These are phyloP conservation scores for Fusarium piperis DNA, from an alignment of 2,329 filamentous ascomycete genomes.

Conservation along the genomic window DNA sequence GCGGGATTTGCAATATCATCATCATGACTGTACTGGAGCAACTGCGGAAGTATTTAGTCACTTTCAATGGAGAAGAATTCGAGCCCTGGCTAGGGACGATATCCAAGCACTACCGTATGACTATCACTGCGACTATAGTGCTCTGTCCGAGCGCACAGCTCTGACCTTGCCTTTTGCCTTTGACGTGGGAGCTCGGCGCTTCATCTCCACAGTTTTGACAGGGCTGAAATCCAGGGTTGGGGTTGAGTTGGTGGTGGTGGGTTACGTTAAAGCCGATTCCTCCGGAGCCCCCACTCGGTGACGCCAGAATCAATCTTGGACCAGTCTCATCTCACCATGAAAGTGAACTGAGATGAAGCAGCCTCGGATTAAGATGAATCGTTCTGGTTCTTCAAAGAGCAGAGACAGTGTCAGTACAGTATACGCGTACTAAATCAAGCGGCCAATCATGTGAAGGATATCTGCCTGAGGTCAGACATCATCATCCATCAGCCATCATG, in stretches of 20 bases:
- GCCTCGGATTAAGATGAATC: background rate
- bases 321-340: background rate
- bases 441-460: background rate
- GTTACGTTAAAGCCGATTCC: conserved; percentile 3
- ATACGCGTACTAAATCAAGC: background rate
- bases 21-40: conserved; percentile 30
- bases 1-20: conserved; percentile 29
- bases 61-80: conserved; percentile 18
- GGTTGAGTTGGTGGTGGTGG: background rate
- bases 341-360: background rate
- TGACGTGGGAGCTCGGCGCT: background rate
- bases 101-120: conserved; percentile 3
- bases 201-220: conserved; percentile 12
- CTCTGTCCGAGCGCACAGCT: conserved; percentile 13
- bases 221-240: conserved; percentile 23
- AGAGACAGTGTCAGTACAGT: background rate
- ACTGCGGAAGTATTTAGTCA: conserved; percentile 13
- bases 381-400: background rate
- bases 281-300: conserved; percentile 3
- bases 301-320: conserved; percentile 12
- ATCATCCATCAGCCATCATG: conserved; percentile 11
- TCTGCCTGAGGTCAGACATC: background rate
- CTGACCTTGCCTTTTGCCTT: background rate
- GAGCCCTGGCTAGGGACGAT: conserved; percentile 22
- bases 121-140: background rate